Base-by-base conservation (phyloP, 805 yeast species). In the Nakazawaea wickerhamii region DNA sequence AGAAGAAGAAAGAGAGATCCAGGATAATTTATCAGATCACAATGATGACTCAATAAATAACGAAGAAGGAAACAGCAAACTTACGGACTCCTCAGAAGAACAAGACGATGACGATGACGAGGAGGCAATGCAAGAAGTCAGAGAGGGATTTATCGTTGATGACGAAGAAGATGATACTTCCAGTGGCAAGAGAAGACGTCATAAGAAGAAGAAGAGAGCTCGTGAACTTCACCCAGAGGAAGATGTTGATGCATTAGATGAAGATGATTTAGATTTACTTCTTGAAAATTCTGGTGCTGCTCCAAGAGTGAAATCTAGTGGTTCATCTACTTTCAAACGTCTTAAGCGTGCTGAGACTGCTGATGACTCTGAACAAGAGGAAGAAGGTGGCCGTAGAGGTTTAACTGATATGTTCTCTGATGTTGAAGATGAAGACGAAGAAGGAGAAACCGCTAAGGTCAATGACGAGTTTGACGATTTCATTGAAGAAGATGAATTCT, bases 401-500 rank as follows among this genome's bases (percentile, higher is more conserved):
- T 69, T 85, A 41, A 73, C 70, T 26, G 82, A 81, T 48, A 81
- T 85, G 64, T 85, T 85, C 53, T 79, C 88, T 13, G 93, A 84
- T 48, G 78, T 72, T 26, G 75, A 64, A 44, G 67, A 54, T 8
- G 62, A 54, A 14, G 64, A 55, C 11, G 60, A 51, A 17, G 55
- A 46, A 28, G 41, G 18, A 43, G 63, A 52, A 34, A 67, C 44
- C 14, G 44, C 48, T 9, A 47, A 60, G 48, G 48, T 43, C 62
- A 62, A 79, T 50, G 95, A 89, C 57, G 98, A 93, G 61, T 79
- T 91, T 54, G 99, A 89, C 59, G 99, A 90, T 58, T 93, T 93
- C 65, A 93, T 93, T 52, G 99, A 91, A 63, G 97, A 91, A 48
- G 99, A 93, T 62, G 97, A 90, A 60, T 84, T 84, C 55, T 86